Evolutionary conservation across 75 land plant genomes (phyloP), one percentile per base, ranked within the genome.

Genomic region (Adiantum capillusveneris): DNA sequence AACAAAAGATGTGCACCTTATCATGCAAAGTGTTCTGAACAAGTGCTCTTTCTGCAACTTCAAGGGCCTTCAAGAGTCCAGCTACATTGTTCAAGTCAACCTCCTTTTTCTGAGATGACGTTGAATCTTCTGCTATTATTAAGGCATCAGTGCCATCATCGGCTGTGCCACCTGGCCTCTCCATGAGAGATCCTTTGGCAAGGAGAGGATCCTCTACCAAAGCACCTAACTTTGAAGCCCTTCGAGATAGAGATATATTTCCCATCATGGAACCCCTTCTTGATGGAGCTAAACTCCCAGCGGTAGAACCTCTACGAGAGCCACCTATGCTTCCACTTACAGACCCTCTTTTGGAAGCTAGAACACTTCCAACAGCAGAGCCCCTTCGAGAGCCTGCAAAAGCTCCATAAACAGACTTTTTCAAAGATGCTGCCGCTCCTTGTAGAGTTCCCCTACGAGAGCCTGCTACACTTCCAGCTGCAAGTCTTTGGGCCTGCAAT

Each of bases 1-100:
- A n/a, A n/a, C n/a, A n/a, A n/a, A n/a, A n/a, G n/a, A n/a, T n/a
- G n/a, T n/a, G n/a, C 20, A 73, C 76, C 76, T 52, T 61, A 28
- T 73, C 70, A 56, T 73, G 76, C n/a, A 67, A 66, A 21, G 71
- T 43, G 31, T 73, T 73, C 31, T 50, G 65, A 11, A 62, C 76
- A 25, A 67, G 20, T 27, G 76, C 76, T 59, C 71, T 66, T 61
- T 73, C 76, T 5, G 62, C 58, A 44, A 67, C 31, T 37, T 73
- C 70, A 19, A 73, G 31, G 22, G 76, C 65, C 49, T 73, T 73
- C n/a, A 46, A 44, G 22, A 73, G 65, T 14, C 70, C 70, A 11
- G 51, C 43, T 25, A 73, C 42, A 29, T 58, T 64, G 67, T 44
- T 52, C 20, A 72, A 29, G 31, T 72, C 69, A 36, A 30, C 31